Base-by-base conservation (phyloP, 192 early-diverging fungal species). In the Linnemannia hyalina region DNA sequence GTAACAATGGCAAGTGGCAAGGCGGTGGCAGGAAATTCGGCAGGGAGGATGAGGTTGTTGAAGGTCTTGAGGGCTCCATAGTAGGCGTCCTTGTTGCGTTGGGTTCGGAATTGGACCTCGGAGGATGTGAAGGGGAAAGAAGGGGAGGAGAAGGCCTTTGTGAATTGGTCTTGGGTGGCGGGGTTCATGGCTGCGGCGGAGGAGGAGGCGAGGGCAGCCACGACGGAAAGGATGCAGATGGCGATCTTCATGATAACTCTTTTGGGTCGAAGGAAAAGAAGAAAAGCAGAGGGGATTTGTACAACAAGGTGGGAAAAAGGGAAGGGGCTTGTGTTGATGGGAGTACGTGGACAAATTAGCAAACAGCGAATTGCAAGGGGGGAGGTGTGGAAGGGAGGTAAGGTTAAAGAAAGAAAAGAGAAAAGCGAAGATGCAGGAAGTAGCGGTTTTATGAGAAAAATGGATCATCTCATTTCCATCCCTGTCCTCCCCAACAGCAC, bases 1-100 rank as follows among this genome's bases (percentile, higher is more conserved):
- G 75, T 76, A 68, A 86, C 41, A 26, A 86, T 68, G 63, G 84
- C 84, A 1, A 81, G 22, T 11, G 84, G 84, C 7, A 80, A 70
- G 44, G 84, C 84, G 0, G 78, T 49, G 35, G 44, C 47, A 15
- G 84, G 84, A 80, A 86, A 86, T 54, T 86, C 84, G 15, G 44
- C 38, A 29, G 84, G 84, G 20, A 29, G n/a, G 84, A 86, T 86
- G 63, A 86, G 65, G 70, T 86, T 81, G 76, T 86, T 86, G 79
- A 78, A 86, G 80, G 84, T 86, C 72, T 86, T 86, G 78, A 86
- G 84, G 47, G 78, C 70, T 22, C 49, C 65, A 74, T 42, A 86
- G 76, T 86, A 86, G 8, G 84, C 47, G 18, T 70, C 63, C 65
- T 80, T 70, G 54, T 86, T 52, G 16, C 44, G 44, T 63, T 86